phyloP scores from a whole-genome alignment of 805 yeast species.

The Blastobotrys muscicola region DNA sequence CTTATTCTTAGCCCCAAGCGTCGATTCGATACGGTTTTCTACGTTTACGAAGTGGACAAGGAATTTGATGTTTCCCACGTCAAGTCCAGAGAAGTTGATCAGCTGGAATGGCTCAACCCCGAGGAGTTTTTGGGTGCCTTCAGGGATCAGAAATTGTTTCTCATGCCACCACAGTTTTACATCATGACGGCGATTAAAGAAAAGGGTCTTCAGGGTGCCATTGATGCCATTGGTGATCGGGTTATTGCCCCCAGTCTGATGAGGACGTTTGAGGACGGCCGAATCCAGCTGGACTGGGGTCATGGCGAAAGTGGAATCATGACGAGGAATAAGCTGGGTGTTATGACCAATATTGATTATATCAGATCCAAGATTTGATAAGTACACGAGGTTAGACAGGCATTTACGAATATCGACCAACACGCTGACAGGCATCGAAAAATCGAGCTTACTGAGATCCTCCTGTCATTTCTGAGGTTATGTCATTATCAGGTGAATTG shows the following conservation, averaged over 20 bases:
- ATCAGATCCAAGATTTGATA: slow-evolving; percentile 1
- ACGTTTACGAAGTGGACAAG: slow-evolving; percentile 12
- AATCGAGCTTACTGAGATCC: too few relatives aligned
- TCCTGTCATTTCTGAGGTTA: too few relatives aligned
- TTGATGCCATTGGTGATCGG: slow-evolving; percentile 9
- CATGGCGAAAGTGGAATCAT: slow-evolving; percentile 16
- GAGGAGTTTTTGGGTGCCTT: slow-evolving; percentile 15
- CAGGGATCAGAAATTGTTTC: slow-evolving; percentile 12
- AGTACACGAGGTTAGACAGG: too few relatives aligned
- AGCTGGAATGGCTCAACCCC: slow-evolving; percentile 23
- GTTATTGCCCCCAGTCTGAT: slow-evolving; percentile 17
- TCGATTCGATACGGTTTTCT: slow-evolving; percentile 24
- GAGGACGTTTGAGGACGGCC: slow-evolving; percentile 13
- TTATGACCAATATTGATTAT: slow-evolving; percentile 7
- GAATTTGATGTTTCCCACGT: slow-evolving; percentile 8
- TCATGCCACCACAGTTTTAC: slow-evolving; percentile 27
- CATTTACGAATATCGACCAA: too few relatives aligned
- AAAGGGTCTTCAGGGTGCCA: slow-evolving; percentile 9
- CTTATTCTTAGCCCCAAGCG: slow-evolving; percentile 7
- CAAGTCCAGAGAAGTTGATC: slow-evolving; percentile 9
- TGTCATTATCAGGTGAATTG: too few relatives aligned
- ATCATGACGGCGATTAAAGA: slow-evolving; percentile 13
- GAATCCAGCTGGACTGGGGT: slow-evolving; percentile 21
- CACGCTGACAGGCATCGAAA: too few relatives aligned
- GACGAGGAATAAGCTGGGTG: slow-evolving; percentile 7